Conservation (phyloP, 495 filamentous ascomycete genomes). For the Penicillium longicatenatum region DNA sequence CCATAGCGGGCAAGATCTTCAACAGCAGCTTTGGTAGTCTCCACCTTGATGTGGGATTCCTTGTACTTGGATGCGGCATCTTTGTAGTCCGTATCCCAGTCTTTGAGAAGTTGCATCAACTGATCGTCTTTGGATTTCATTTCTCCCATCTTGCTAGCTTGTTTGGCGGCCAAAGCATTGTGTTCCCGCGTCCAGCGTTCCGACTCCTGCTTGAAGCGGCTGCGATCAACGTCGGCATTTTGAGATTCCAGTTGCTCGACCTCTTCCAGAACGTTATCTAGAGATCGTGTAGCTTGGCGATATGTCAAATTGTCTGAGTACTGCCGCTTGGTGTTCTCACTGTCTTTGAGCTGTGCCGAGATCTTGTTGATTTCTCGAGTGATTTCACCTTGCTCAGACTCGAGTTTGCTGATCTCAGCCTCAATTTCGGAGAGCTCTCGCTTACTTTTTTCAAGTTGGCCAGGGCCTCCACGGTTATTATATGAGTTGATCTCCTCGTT, state of each 20-base stretch:
- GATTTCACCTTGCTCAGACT: slow-evolving; percentile 67
- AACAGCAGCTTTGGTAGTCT: slow-evolving; percentile 89
- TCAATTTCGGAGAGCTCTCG: slow-evolving; percentile 68
- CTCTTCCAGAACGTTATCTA: slow-evolving; percentile 65
- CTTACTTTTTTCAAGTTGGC: slow-evolving; percentile 67
- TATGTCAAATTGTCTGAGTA: slow-evolving; percentile 87
- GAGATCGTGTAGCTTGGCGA: slow-evolving; percentile 67
- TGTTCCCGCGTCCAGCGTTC: slow-evolving; percentile 60
- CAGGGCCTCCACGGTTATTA: slow-evolving; percentile 70
- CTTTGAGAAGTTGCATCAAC: slow-evolving; percentile 63
- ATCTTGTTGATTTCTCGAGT: slow-evolving; percentile 74
- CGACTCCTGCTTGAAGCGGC: slow-evolving; percentile 70
- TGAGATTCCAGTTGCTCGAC: slow-evolving; percentile 77
- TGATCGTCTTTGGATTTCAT: slow-evolving; percentile 83
- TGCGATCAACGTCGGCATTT: slow-evolving; percentile 79
- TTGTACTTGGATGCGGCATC: slow-evolving; percentile 81
- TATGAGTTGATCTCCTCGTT: slow-evolving; percentile 81
- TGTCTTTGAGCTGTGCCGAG: slow-evolving; percentile 73
- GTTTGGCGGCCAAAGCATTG: slow-evolving; percentile 60
- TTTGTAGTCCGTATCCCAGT: slow-evolving; percentile 87
- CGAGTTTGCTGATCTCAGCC: slow-evolving; percentile 61
- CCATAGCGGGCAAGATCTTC: slow-evolving; percentile 84
- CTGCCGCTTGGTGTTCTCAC: slow-evolving; percentile 74
- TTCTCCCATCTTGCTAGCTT: slow-evolving; percentile 65
- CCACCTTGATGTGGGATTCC: slow-evolving; percentile 85